phyloP scores from a whole-genome alignment of 768 basidiomycete species.

The Pisolithus orientalis region DNA sequence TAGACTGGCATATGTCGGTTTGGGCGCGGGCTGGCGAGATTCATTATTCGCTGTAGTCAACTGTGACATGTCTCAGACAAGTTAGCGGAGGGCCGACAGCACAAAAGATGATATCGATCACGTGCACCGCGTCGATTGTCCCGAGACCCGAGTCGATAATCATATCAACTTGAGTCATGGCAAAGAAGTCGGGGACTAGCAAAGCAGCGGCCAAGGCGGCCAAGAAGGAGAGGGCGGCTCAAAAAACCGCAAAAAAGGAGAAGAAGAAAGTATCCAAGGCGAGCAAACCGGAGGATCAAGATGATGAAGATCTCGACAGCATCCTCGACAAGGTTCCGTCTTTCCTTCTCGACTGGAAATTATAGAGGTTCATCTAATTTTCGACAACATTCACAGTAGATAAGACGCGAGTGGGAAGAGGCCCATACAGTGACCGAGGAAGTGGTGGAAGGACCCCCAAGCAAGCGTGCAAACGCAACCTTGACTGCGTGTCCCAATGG shows the following conservation, averaged over 20 bases:
- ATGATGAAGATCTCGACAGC: conserved; percentile 74
- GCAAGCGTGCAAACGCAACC: conserved; percentile 77
- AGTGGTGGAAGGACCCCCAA: conserved; percentile 75
- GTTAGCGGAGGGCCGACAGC: background rate
- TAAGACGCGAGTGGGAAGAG: conserved; percentile 78
- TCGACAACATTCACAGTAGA: conserved; percentile 40
- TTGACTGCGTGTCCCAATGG: conserved; percentile 75
- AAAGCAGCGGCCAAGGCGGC: conserved; percentile 48
- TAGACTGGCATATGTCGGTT: background rate
- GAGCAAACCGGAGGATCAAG: conserved; percentile 47
- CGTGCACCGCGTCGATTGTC: background rate
- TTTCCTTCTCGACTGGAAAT: conserved; percentile 2
- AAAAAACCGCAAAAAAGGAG: conserved; percentile 68
- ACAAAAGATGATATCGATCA: background rate
- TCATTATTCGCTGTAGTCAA: background rate
- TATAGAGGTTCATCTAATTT: background rate
- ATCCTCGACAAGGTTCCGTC: conserved; percentile 69
- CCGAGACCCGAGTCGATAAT: background rate
- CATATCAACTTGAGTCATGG: conserved; percentile 4
- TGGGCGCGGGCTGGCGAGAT: background rate
- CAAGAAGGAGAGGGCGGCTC: conserved; percentile 59
- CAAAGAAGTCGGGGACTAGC: conserved; percentile 6
- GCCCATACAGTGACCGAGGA: conserved; percentile 83
- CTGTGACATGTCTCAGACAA: background rate
- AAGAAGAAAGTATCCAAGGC: conserved; percentile 51